Percentiles rank a stretch among this genome's conserved stretches.
Evolutionary conservation across 768 basidiomycete species (phyloP).

Genomic region (Paxillus involutus): DNA sequence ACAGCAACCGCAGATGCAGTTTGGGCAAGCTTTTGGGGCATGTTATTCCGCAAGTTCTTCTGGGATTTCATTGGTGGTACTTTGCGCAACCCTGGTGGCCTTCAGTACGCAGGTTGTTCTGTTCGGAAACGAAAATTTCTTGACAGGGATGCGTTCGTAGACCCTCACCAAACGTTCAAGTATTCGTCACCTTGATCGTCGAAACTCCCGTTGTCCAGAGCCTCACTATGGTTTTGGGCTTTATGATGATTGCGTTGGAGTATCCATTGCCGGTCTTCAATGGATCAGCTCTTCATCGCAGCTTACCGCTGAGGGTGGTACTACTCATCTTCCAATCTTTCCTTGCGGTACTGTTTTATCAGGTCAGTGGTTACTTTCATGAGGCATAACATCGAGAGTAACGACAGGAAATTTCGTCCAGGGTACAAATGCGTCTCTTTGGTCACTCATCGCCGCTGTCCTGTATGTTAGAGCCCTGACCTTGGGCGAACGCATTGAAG

Average conservation of each 20-base stretch:
- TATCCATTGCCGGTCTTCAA: slow-evolving; percentile 64
- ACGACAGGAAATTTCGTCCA: slow-evolving; percentile 28
- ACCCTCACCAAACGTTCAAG: slow-evolving; percentile 53
- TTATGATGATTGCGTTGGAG: slow-evolving; percentile 66
- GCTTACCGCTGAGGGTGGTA: slow-evolving; percentile 59
- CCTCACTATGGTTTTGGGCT: slow-evolving; percentile 57
- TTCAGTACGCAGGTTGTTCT: slow-evolving; percentile 56
- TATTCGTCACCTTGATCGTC: slow-evolving; percentile 78
- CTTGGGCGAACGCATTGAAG: slow-evolving; percentile 69
- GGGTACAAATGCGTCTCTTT: slow-evolving; percentile 85
- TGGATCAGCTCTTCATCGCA: slow-evolving; percentile 60
- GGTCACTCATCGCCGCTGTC: slow-evolving; percentile 68
- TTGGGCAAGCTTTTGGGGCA: slow-evolving; percentile 79
- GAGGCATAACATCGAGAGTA: background rate
- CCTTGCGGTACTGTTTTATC: slow-evolving; percentile 70
- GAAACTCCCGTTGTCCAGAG: slow-evolving; percentile 75
- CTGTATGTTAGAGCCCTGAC: slow-evolving; percentile 68
- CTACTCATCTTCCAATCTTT: slow-evolving; percentile 64
- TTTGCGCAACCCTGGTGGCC: slow-evolving; percentile 73
- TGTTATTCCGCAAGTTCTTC: slow-evolving; percentile 92
- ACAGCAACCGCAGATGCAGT: slow-evolving; percentile 54
- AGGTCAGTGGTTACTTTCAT: slow-evolving; percentile 45
- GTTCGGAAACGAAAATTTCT: background rate
- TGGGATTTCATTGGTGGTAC: slow-evolving; percentile 92
- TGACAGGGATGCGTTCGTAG: slow-evolving; percentile 33